These are phyloP conservation scores for Trypanosoma mega DNA, from an alignment of 208 protist genomes.

Conservation along the genomic window DNA sequence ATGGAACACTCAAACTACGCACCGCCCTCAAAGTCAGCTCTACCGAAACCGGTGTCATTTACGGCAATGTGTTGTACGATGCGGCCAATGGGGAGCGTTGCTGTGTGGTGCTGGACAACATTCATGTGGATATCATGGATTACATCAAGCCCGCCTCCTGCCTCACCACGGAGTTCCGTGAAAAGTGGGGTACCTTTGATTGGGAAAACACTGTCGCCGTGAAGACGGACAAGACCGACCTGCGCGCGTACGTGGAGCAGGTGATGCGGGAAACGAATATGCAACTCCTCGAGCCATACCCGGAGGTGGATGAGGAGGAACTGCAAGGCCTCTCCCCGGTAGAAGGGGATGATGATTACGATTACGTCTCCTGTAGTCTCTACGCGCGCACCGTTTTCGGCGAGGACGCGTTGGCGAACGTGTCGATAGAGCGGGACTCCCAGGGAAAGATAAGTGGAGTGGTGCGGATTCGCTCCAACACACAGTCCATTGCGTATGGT, in stretches of 20 bases:
- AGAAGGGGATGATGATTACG: constrained; percentile 77
- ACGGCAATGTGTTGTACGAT: constrained; percentile 98
- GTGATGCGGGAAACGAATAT: constrained; percentile 96
- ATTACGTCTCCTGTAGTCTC: constrained; percentile 97
- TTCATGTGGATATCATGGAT: constrained; percentile 99
- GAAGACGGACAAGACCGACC: constrained; percentile 72
- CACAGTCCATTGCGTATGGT: constrained; percentile 97
- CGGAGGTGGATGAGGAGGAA: constrained; percentile 26
- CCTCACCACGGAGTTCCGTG: constrained; percentile 90
- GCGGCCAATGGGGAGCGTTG: constrained; percentile 75
- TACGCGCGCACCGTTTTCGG: constrained; percentile 97
- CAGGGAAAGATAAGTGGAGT: constrained; percentile 93
- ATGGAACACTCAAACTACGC: constrained; percentile 81
- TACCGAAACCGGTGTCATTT: constrained; percentile 97
- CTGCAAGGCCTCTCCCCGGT: constrained; percentile 40
- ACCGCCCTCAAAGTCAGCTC: constrained; percentile 98
- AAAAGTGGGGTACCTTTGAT: constrained; percentile 98
- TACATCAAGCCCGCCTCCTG: constrained; percentile 95
- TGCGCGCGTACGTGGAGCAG: constrained; percentile 92
- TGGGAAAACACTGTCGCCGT: constrained; percentile 99
- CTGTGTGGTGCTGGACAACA: constrained; percentile 96
- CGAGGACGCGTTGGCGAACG: constrained; percentile 97
- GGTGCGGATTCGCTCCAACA: constrained; percentile 97
- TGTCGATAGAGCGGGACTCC: constrained; percentile 78
- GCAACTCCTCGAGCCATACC: constrained; percentile 35